Evolutionary conservation across 352 stramenopile genomes (phyloP).

Genomic region (Globisporangium lucens): DNA sequence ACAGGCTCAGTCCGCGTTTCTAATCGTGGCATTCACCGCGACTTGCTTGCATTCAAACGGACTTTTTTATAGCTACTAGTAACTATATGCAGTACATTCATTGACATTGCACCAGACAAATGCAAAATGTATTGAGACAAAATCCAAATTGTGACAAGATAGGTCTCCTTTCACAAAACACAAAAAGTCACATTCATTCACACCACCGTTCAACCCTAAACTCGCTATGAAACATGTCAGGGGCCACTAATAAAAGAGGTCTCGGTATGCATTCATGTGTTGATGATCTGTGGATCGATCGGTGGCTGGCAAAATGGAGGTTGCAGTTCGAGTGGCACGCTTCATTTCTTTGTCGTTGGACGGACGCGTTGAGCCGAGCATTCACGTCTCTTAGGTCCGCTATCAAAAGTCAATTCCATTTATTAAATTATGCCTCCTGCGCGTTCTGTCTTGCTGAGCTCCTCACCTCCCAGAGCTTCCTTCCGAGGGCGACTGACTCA

Average conservation of each 20-base stretch:
- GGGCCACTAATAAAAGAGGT: not conserved
- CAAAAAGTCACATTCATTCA: not conserved
- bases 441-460: not conserved
- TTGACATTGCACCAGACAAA: not conserved
- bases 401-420: not conserved
- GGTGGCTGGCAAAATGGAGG: not conserved
- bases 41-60: not conserved
- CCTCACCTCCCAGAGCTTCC: not conserved
- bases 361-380: not conserved
- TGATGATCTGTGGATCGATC: not conserved
- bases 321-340: not conserved
- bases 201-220: not conserved
- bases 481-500: not conserved
- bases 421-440: not conserved
- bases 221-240: not conserved
- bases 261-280: not conserved
- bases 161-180: too few species aligned
- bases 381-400: not conserved
- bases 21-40: not conserved
- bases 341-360: not conserved
- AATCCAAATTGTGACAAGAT: not conserved
- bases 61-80: not conserved
- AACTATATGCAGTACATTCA: not conserved
- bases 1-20: not conserved
- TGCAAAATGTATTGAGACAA: not conserved